Percentiles rank a stretch among this genome's conserved stretches.
These are phyloP conservation scores for Leishmania arabica DNA, from an alignment of 208 protist species.

Conservation along the genomic window DNA sequence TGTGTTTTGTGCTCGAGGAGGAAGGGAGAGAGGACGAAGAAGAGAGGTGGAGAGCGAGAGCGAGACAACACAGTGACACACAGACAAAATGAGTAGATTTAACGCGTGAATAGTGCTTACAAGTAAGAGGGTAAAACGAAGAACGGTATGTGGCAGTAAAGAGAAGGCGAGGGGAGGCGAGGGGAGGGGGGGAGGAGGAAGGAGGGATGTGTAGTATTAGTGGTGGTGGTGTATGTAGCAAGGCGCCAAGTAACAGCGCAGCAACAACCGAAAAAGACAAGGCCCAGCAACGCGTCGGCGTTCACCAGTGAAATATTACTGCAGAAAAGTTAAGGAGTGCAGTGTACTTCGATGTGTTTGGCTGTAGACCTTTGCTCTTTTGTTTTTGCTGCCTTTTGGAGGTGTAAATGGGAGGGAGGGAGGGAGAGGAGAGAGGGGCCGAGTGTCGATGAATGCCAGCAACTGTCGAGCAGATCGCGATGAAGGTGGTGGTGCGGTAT, in stretches of 20 bases:
- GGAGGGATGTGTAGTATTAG: background rate
- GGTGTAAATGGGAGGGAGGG: background rate
- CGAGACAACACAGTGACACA: background rate
- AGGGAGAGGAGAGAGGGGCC: background rate
- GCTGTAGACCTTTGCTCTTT: background rate
- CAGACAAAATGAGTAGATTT: background rate
- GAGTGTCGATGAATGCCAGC: background rate
- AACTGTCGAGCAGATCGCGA: background rate
- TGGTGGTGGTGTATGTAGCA: background rate
- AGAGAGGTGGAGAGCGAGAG: background rate
- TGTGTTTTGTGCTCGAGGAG: background rate
- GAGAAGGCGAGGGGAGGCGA: background rate
- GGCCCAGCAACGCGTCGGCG: background rate
- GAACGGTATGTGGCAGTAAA: background rate
- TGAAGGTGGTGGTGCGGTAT: background rate
- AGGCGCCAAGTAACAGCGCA: background rate
- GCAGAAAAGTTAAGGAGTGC: background rate
- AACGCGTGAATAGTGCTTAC: constrained; percentile 10
- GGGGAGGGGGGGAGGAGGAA: background rate
- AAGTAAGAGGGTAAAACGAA: background rate
- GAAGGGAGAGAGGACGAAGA: background rate
- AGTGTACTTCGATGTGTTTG: background rate
- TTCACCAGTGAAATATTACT: background rate
- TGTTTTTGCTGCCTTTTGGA: background rate
- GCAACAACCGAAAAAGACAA: constrained; percentile 6